Percentiles rank a stretch among this genome's conserved stretches.
phyloP scores from a whole-genome alignment of 768 basidiomycete species.

The Kondoa malvinella region DNA sequence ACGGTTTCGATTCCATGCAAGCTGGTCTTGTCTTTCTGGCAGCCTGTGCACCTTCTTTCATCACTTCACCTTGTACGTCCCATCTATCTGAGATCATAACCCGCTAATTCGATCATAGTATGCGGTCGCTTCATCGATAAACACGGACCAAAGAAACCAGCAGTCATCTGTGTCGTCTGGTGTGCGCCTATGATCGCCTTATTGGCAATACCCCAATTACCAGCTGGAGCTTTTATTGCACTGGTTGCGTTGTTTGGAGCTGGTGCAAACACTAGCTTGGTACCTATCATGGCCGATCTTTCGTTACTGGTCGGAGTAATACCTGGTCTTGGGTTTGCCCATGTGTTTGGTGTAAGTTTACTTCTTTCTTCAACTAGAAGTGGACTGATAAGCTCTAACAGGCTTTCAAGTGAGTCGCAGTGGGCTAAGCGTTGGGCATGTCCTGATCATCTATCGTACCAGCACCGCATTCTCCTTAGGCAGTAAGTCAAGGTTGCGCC shows the following conservation, averaged over 20 bases:
- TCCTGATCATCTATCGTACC: too few species aligned
- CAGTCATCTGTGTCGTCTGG: neutral
- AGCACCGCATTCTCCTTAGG: too few species aligned
- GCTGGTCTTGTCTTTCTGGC: constrained; percentile 18
- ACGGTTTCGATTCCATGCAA: constrained; percentile 12
- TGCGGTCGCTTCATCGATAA: neutral
- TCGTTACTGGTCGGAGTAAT: neutral
- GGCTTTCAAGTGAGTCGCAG: neutral
- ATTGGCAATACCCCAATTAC: neutral
- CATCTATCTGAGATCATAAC: neutral
- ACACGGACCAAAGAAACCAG: neutral
- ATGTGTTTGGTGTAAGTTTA: neutral
- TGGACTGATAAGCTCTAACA: neutral
- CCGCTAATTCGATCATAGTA: neutral
- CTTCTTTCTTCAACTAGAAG: neutral
- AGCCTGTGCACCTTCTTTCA: neutral
- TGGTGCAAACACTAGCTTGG: neutral
- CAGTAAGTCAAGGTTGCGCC: too few species aligned
- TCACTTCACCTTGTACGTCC: constrained; percentile 1
- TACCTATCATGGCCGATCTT: neutral
- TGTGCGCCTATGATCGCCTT: neutral
- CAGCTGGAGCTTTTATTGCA: neutral
- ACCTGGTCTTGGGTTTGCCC: neutral
- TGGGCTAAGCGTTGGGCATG: neutral
- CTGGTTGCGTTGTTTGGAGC: neutral